phyloP scores from a whole-genome alignment of 805 yeast genomes.

The Wickerhamomyces queroliae region DNA sequence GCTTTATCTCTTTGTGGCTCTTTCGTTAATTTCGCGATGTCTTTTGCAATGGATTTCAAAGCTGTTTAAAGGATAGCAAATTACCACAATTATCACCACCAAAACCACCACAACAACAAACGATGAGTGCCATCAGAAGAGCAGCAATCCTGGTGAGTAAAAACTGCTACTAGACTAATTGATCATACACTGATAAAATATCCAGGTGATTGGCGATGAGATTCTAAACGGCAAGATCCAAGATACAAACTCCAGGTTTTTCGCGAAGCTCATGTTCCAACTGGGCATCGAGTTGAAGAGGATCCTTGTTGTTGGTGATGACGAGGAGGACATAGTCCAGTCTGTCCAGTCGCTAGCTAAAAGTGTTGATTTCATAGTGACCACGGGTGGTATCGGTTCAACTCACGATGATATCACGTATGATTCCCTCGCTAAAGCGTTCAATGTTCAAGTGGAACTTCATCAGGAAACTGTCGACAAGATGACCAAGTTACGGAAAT shows the following conservation, averaged over 20 bases:
- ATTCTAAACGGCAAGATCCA: slow-evolving; percentile 78
- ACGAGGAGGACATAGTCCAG: slow-evolving; percentile 53
- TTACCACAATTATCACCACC: no score
- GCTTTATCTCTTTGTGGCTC: no score
- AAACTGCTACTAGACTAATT: not conserved
- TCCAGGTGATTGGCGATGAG: slow-evolving; percentile 70
- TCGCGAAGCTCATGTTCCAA: slow-evolving; percentile 65
- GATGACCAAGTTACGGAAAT: slow-evolving; percentile 47
- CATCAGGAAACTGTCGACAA: slow-evolving; percentile 53
- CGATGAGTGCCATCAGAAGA: slow-evolving; percentile 6
- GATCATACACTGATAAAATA: slow-evolving; percentile 1
- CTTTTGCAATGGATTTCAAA: no score
- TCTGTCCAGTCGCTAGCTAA: slow-evolving; percentile 38
- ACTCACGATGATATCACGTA: slow-evolving; percentile 91
- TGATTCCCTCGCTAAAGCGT: slow-evolving; percentile 65
- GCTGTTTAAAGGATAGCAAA: no score
- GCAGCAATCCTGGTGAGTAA: slow-evolving; percentile 11
- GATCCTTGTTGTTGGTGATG: slow-evolving; percentile 75
- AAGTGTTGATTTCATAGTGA: slow-evolving; percentile 49
- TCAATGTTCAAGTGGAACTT: slow-evolving; percentile 39
- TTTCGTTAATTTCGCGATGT: no score
- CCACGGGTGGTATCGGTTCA: slow-evolving; percentile 63
- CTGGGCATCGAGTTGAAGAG: slow-evolving; percentile 62
- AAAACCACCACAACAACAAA: not conserved
- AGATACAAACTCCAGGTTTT: slow-evolving; percentile 71